phyloP scores from a whole-genome alignment of 2,329 filamentous ascomycete genomes.

The Nigrospora sphaerica region DNA sequence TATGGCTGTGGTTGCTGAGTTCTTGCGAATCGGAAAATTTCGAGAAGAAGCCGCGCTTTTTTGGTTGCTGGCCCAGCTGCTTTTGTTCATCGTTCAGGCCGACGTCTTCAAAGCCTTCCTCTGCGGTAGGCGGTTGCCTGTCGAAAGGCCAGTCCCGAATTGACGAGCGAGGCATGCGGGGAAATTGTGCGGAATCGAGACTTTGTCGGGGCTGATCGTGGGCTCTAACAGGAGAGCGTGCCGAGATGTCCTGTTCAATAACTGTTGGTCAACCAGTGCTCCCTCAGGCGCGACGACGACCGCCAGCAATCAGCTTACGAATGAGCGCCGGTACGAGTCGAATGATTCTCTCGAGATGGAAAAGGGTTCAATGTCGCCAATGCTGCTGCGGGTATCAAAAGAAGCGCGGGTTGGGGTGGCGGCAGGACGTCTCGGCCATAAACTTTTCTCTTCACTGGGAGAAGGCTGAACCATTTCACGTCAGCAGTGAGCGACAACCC shows the following conservation, averaged over 20 bases:
- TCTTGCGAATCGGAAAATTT: slow-evolving; percentile 60
- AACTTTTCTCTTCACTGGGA: slow-evolving; percentile 73
- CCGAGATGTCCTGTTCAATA: slow-evolving; percentile 73
- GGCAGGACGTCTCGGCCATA: slow-evolving; percentile 56
- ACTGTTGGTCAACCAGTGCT: not conserved
- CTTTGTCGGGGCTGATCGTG: slow-evolving; percentile 64
- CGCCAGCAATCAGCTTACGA: slow-evolving; percentile 52
- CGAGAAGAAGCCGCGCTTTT: slow-evolving; percentile 75
- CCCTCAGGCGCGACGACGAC: not conserved
- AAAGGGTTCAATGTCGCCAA: slow-evolving; percentile 85
- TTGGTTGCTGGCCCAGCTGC: slow-evolving; percentile 37
- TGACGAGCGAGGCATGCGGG: slow-evolving; percentile 55
- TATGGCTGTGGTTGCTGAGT: slow-evolving; percentile 11
- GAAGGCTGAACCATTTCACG: slow-evolving; percentile 58
- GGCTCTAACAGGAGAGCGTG: slow-evolving; percentile 66
- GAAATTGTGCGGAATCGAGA: slow-evolving; percentile 66
- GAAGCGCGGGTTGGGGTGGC: slow-evolving; percentile 43
- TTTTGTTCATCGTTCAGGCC: slow-evolving; percentile 73
- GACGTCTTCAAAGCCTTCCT: slow-evolving; percentile 86
- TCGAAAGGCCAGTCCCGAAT: slow-evolving; percentile 51
- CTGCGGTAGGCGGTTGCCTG: slow-evolving; percentile 56
- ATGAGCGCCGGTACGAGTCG: slow-evolving; percentile 91
- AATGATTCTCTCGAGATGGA: slow-evolving; percentile 95
- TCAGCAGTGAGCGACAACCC: not conserved
- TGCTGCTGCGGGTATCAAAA: slow-evolving; percentile 46